These are phyloP conservation scores for Camelina hispida DNA, from an alignment of 345 rosid genomes.

Conservation along the genomic window DNA sequence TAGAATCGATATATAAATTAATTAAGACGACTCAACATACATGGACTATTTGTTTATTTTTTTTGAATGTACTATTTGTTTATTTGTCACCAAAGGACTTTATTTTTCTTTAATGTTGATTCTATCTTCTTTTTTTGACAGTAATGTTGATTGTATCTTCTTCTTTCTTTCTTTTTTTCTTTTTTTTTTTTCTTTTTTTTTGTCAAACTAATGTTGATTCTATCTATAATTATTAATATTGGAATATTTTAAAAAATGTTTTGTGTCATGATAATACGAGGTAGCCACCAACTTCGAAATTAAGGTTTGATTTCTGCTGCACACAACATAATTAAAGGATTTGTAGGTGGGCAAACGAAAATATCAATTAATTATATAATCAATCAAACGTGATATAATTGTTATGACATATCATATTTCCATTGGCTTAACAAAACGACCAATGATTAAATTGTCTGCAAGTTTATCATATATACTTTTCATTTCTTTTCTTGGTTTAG, in stretches of 20 bases:
- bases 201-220: too few relatives aligned
- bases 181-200: too few relatives aligned
- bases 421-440: neutral
- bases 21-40: neutral
- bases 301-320: neutral
- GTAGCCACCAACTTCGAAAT: slow-evolving; percentile 4
- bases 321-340: neutral
- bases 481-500: neutral
- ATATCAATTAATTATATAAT: neutral
- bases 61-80: too few relatives aligned
- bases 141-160: too few relatives aligned
- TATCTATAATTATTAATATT: too few relatives aligned
- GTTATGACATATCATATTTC: neutral
- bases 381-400: neutral
- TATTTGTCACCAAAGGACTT: too few relatives aligned
- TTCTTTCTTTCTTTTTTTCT: too few relatives aligned
- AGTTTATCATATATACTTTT: neutral
- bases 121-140: too few relatives aligned
- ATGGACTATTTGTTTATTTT: too few relatives aligned
- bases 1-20: neutral
- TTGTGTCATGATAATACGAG: neutral
- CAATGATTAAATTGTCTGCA: neutral
- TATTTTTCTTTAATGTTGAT: neutral
- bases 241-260: too few relatives aligned
- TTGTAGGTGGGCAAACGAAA: neutral